Percentiles rank a stretch among this genome's conserved stretches.
Evolutionary conservation across 2,329 filamentous ascomycete genomes (phyloP).

Genomic region (Sporothrix humicola): DNA sequence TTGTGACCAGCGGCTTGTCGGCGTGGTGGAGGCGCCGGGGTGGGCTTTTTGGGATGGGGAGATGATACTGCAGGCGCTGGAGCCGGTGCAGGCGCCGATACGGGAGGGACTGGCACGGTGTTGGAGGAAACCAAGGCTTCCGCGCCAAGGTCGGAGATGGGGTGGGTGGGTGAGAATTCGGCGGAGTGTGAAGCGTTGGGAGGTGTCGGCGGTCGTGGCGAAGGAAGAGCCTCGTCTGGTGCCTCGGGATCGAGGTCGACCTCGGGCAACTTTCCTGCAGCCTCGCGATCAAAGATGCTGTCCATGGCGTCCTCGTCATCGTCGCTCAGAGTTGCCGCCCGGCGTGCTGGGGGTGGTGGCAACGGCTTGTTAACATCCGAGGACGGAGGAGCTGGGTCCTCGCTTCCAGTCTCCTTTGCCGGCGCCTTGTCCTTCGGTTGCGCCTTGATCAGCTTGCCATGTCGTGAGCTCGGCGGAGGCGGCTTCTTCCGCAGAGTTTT

Average conservation of each 20-base stretch:
- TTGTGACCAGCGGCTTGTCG: conserved; percentile 52
- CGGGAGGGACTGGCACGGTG: not conserved
- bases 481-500: conserved; percentile 60
- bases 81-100: not conserved
- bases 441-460: conserved; percentile 73
- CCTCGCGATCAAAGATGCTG: conserved; percentile 60
- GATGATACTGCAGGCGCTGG: not conserved
- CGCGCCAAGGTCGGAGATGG: conserved; percentile 14
- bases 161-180: conserved; percentile 33
- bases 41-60: conserved; percentile 39
- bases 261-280: conserved; percentile 59
- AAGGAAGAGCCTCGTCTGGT: not conserved
- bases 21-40: conserved; percentile 57
- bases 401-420: conserved; percentile 35
- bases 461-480: conserved; percentile 76
- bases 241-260: conserved; percentile 41
- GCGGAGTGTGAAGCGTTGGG: conserved; percentile 46
- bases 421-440: conserved; percentile 45
- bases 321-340: conserved; percentile 52
- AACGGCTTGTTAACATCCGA: conserved; percentile 68
- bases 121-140: conserved; percentile 23
- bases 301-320: conserved; percentile 53
- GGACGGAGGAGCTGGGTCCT: conserved; percentile 45
- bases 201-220: conserved; percentile 50
- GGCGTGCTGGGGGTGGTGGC: conserved; percentile 58